Evolutionary conservation across 495 filamentous ascomycete genomes (phyloP), one percentile per base, ranked within the genome.

Genomic region (Xylaria intraflava): DNA sequence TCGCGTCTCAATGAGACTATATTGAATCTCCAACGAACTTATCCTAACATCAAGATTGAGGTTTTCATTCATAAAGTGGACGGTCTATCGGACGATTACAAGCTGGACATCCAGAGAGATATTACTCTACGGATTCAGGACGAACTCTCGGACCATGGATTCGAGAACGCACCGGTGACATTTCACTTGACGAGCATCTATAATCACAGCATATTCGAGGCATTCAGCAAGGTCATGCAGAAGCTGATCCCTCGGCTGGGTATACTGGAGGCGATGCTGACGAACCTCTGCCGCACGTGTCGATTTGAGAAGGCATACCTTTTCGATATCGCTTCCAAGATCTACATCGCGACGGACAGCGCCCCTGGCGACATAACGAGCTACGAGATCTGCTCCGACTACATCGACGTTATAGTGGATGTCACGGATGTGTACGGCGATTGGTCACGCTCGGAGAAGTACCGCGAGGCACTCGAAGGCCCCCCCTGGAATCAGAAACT

Each of bases 61-160:
- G 91, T 98, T 27, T 96, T 98, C 70, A 94, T 98, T 57, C 94
- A 98, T 75, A 98, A 98, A 62, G 90, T 95, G 10, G 93, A 98
- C 62, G 92, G 88, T 2, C 78, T 98, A 9, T 89, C 86, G 24
- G 94, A 97, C 35, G 94, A 97, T 69, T 97, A 90, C 72, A 88
- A 90, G 57, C 79, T 86, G 35, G 93, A 98, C 55, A 92, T 89
- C 5, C 90, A 95, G 72, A 83, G 92, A 47, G 94, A 97, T 64
- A 90, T 98, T 48, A 88, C 88, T 33, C 93, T 97, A 67, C 84
- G 89, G n/a, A 95, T 95, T 53, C 90, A 94, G 49, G 93, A 98
- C 69, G 94, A 97, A 67, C 85, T 97, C 26, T 89, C 83, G 20
- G 93, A 97, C 68, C 79, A 83, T 50, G 91, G 92, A 0, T 84